Base-by-base conservation (phyloP, 2,329 filamentous ascomycete species). In the Moelleriella libera region DNA sequence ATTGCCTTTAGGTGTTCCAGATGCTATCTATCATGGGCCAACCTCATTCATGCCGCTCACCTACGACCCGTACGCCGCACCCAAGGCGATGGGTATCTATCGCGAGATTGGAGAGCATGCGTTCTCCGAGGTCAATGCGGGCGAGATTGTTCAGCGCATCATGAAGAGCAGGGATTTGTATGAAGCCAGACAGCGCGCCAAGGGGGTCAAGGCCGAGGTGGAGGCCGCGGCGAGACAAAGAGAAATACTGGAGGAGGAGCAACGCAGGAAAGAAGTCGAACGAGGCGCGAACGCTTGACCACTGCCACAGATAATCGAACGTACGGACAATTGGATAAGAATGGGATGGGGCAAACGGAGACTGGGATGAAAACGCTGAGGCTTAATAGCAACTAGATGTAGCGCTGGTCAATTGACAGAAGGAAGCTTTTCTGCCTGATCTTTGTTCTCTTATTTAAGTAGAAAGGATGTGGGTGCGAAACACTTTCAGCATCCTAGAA, bases 1-100 rank as follows among this genome's bases (percentile, higher is more conserved):
- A 1, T 72, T 94, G 43, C 88, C 90, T 0, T 81, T 81, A 64
- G 81, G 83, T 45, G 76, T 75, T 5, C 86, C 88, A 11, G 74
- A 83, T 57, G 83, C 81, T 30, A 86, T 98, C 51, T 98, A 97
- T 65, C 92, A 98, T 67, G 92, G 92, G n/a, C 88, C 88, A 6
- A 98, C 92, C 0, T 77, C 85, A 10, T 96, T 95, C 63, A 92
- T 94, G 70, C 85, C 81, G 59, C 61, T 80, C 29, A 86, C 81
- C 5, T 85, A 85, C 60, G 85, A 89, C 58, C 85, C 85, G 1
- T 96, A 97, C 67, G 72, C 74, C 30, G 86, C 80, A 11, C 82
- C 88, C 47, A 92, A 89, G 65, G 71, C 74, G 44, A 80, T 95
- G 71, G 83, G 83, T 34, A 88, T 98, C 60, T 95, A 94, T 70